phyloP scores from a whole-genome alignment of 495 filamentous ascomycete species.

The Neurospora tetraspora region DNA sequence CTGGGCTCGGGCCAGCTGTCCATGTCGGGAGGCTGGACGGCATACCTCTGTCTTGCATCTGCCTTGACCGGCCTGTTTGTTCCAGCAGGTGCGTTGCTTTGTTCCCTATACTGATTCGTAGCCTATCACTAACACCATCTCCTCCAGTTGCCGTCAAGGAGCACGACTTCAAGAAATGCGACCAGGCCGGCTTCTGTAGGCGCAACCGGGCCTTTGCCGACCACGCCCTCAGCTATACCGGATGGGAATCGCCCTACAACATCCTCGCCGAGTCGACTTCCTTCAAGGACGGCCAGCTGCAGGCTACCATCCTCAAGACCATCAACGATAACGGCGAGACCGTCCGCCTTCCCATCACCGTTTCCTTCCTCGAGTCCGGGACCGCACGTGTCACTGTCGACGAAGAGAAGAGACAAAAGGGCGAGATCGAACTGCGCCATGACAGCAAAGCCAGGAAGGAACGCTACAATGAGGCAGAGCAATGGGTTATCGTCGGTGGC shows the following conservation, averaged over 20 bases:
- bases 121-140: conserved; percentile 7
- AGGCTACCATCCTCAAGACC: conserved; percentile 69
- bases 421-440: conserved; percentile 79
- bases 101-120: not conserved
- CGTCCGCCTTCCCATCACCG: conserved; percentile 68
- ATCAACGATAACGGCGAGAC: conserved; percentile 48
- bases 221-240: conserved; percentile 48
- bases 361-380: conserved; percentile 84
- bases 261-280: conserved; percentile 59
- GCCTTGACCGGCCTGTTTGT: conserved; percentile 35
- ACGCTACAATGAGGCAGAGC: conserved; percentile 81
- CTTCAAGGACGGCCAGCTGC: conserved; percentile 71
- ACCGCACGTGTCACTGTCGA: conserved; percentile 79
- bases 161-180: conserved; percentile 91
- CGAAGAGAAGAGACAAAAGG: conserved; percentile 80
- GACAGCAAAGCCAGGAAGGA: conserved; percentile 80
- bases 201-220: conserved; percentile 88
- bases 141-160: conserved; percentile 72
- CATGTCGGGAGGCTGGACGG: conserved; percentile 40
- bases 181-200: conserved; percentile 91
- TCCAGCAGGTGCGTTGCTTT: conserved; percentile 35
- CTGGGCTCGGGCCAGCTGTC: conserved; percentile 35
- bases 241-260: conserved; percentile 75
- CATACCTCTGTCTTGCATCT: conserved; percentile 39
- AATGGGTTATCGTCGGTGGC: conserved; percentile 79